Percentiles rank a stretch among this genome's conserved stretches.
phyloP scores from a whole-genome alignment of 2,329 filamentous ascomycete genomes.

The Periconia sp. region DNA sequence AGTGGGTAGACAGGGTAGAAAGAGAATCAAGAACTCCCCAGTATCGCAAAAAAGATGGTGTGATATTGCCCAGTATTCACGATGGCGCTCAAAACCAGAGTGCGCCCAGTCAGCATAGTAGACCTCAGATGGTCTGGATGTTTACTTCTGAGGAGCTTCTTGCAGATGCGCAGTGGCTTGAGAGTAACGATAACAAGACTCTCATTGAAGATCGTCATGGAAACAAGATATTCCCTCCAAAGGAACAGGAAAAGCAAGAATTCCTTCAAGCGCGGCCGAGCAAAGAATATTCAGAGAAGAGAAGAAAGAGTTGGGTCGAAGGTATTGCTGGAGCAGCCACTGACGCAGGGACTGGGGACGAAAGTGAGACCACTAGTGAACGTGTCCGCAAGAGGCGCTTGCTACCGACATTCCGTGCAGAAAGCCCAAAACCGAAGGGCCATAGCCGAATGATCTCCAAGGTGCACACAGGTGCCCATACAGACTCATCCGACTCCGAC shows the following conservation, averaged over 20 bases:
- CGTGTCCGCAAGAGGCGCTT: conserved; percentile 35
- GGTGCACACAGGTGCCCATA: conserved; percentile 7
- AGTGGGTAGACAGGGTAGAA: conserved; percentile 75
- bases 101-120: conserved; percentile 59
- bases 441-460: no score
- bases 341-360: conserved; percentile 35
- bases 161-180: conserved; percentile 88
- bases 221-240: conserved; percentile 63
- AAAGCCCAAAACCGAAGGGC: no score
- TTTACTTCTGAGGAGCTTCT: conserved; percentile 82
- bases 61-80: conserved; percentile 36
- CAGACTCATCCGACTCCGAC: conserved; percentile 40
- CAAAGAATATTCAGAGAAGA: conserved; percentile 37
- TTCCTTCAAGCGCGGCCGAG: conserved; percentile 33
- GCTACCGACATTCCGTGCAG: no score
- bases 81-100: conserved; percentile 25
- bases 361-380: conserved; percentile 41
- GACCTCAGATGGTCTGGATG: conserved; percentile 82
- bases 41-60: conserved; percentile 42
- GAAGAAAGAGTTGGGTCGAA: conserved; percentile 37
- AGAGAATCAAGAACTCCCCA: conserved; percentile 43
- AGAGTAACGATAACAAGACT: conserved; percentile 76
- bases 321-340: conserved; percentile 25
- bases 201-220: conserved; percentile 80
- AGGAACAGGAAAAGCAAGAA: conserved; percentile 25